Percentiles rank a stretch among this genome's conserved stretches.
phyloP scores from a whole-genome alignment of 352 stramenopile genomes.

The Pythium scleroteichum region DNA sequence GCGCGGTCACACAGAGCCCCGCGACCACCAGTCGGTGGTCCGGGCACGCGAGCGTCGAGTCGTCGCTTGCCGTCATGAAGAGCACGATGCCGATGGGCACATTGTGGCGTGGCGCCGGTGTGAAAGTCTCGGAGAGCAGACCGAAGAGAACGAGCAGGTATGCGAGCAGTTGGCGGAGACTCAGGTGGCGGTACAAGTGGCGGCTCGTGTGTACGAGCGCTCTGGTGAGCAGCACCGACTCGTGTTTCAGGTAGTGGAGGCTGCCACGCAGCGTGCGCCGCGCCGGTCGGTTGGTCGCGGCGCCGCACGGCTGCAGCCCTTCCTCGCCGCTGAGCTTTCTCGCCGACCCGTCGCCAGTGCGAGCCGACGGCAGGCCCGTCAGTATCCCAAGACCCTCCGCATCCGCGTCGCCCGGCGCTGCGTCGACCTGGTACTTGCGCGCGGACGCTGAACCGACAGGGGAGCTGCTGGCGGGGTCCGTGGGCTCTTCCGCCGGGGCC shows the following conservation, averaged over 20 bases:
- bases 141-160: slow-evolving; percentile 57
- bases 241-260: slow-evolving; percentile 16
- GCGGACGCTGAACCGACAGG: slow-evolving; percentile 16
- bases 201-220: slow-evolving; percentile 18
- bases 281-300: not conserved
- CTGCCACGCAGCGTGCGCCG: slow-evolving; percentile 23
- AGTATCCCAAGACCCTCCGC: slow-evolving; percentile 7
- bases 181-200: slow-evolving; percentile 41
- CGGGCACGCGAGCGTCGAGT: slow-evolving; percentile 15
- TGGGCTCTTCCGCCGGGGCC: slow-evolving; percentile 20
- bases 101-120: slow-evolving; percentile 71
- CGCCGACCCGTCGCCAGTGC: not conserved
- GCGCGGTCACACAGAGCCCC: slow-evolving; percentile 44
- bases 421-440: slow-evolving; percentile 32
- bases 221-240: slow-evolving; percentile 21
- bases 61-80: slow-evolving; percentile 31
- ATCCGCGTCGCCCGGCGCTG: not conserved
- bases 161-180: slow-evolving; percentile 54
- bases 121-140: slow-evolving; percentile 62
- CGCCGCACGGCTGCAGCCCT: slow-evolving; percentile 5
- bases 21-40: slow-evolving; percentile 60
- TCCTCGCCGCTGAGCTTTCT: not conserved
- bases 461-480: not conserved
- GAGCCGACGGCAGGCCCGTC: slow-evolving; percentile 22
- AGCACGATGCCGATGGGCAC: slow-evolving; percentile 57